These are phyloP conservation scores for Cutaneotrichosporon daszewskae DNA, from an alignment of 1,284 basidiomycete genomes.

Conservation along the genomic window DNA sequence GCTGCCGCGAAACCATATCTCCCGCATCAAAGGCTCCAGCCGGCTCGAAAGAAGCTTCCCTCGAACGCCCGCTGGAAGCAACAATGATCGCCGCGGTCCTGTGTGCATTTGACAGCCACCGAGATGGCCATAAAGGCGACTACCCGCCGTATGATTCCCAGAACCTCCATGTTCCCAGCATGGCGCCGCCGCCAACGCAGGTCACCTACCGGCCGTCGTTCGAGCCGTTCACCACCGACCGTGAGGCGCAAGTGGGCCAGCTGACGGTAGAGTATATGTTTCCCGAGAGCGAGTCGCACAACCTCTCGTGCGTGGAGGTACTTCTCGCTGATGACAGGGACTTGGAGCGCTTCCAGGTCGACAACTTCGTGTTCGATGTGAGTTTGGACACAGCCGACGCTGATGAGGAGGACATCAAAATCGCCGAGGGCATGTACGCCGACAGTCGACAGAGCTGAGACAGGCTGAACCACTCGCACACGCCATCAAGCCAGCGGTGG, in stretches of 20 bases:
- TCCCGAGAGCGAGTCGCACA: slow-evolving; percentile 10
- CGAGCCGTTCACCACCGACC: slow-evolving; percentile 15
- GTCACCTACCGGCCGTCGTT: slow-evolving; percentile 9
- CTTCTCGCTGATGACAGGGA: background rate
- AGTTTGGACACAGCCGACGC: background rate
- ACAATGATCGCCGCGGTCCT: background rate
- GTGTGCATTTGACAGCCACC: too few relatives aligned
- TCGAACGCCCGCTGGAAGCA: background rate
- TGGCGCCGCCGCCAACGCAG: slow-evolving; percentile 5
- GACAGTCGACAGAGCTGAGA: background rate
- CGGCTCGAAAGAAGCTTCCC: too few relatives aligned
- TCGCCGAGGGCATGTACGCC: slow-evolving; percentile 16
- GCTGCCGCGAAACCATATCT: too few relatives aligned
- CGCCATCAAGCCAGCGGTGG: slow-evolving; percentile 6
- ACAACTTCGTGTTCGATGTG: slow-evolving; percentile 17
- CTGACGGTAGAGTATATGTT: slow-evolving; percentile 16
- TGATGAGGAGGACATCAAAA: slow-evolving; percentile 15
- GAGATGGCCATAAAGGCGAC: too few relatives aligned
- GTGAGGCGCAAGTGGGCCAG: background rate
- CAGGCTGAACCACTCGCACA: slow-evolving; percentile 11
- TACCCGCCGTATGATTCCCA: too few relatives aligned
- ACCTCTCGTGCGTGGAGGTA: slow-evolving; percentile 2
- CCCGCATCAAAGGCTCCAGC: too few relatives aligned
- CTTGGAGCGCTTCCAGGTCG: slow-evolving; percentile 15
- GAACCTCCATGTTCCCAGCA: too few relatives aligned